Conservation (phyloP, 257 asterid species). For the Przewalskia tangutica region DNA sequence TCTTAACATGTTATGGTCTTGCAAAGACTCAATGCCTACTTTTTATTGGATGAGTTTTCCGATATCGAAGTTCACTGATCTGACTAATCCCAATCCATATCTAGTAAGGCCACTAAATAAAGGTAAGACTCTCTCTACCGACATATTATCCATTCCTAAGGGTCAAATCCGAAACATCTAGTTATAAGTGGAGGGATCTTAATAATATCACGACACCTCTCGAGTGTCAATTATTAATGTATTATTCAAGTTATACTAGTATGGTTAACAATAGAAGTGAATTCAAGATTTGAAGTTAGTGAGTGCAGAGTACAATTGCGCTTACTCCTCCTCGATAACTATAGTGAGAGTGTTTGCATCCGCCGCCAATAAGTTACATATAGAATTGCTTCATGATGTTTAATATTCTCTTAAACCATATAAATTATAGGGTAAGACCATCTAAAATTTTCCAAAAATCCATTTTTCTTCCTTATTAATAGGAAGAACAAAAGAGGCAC, state of each 20-base stretch:
- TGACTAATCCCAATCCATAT: not conserved
- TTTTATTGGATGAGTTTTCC: not conserved
- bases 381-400: too few species aligned
- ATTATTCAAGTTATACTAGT: not conserved
- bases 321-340: too few species aligned
- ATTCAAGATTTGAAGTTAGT: not conserved
- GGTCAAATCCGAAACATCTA: not conserved
- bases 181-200: not conserved
- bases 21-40: too few species aligned
- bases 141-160: not conserved
- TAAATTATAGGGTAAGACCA: too few species aligned
- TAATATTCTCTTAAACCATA: not conserved
- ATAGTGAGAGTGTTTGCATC: too few species aligned
- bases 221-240: too few species aligned
- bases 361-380: too few species aligned
- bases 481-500: not conserved
- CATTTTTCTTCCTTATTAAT: not conserved
- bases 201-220: not conserved
- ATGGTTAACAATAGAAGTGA: not conserved
- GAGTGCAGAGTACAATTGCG: too few species aligned
- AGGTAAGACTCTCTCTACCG: not conserved
- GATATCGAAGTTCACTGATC: not conserved
- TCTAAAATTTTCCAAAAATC: not conserved
- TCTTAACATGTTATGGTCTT: not conserved
- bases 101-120: not conserved